phyloP scores from a whole-genome alignment of 805 yeast species.

The Lipomyces yamadae region DNA sequence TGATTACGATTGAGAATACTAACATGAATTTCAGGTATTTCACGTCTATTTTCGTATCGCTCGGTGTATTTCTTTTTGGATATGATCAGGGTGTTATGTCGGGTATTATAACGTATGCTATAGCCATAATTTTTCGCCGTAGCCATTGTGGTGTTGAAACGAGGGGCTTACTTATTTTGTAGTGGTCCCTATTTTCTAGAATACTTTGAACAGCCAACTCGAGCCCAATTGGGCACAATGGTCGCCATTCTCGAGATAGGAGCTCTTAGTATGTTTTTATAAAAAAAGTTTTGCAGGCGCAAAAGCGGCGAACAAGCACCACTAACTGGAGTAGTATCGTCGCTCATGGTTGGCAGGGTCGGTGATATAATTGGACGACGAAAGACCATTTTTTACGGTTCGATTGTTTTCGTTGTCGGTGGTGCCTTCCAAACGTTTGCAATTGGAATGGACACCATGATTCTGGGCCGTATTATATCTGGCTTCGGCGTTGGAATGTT shows the following conservation, averaged over 20 bases:
- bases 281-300: neutral
- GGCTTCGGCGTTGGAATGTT: conserved; percentile 89
- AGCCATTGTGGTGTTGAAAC: too few species aligned
- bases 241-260: conserved; percentile 89
- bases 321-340: conserved; percentile 56
- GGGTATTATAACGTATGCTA: conserved; percentile 65
- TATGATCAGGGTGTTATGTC: conserved; percentile 91
- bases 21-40: conserved; percentile 42
- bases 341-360: conserved; percentile 74
- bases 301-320: neutral
- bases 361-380: conserved; percentile 83
- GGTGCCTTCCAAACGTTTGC: conserved; percentile 75
- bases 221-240: conserved; percentile 80
- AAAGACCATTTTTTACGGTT: conserved; percentile 78
- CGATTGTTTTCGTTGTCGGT: conserved; percentile 75
- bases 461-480: conserved; percentile 74
- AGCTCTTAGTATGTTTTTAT: conserved; percentile 50
- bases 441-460: conserved; percentile 57
- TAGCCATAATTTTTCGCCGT: neutral
- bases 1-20: neutral
- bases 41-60: conserved; percentile 51
- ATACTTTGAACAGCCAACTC: conserved; percentile 73
- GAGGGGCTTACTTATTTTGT: neutral
- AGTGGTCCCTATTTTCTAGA: conserved; percentile 65
- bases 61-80: conserved; percentile 70